Conservation (phyloP, 495 filamentous ascomycete genomes). For the Penicillium arizonense region DNA sequence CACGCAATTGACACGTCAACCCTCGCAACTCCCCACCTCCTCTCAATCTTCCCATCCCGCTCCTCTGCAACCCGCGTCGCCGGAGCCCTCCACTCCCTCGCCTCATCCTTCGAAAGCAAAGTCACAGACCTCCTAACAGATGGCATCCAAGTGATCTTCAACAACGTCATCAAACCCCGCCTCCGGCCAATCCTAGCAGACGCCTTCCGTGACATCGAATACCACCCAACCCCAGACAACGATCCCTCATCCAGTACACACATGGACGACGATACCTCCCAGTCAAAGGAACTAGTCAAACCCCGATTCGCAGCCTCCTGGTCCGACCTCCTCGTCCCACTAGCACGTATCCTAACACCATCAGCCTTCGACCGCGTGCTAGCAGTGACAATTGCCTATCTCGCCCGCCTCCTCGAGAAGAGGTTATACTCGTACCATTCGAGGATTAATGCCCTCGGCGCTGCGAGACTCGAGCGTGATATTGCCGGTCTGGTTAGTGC, state of each 20-base stretch:
- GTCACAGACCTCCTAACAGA: slow-evolving; percentile 78
- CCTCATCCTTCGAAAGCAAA: slow-evolving; percentile 70
- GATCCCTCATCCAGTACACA: slow-evolving; percentile 27
- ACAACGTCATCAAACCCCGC: slow-evolving; percentile 81
- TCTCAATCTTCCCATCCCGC: slow-evolving; percentile 72
- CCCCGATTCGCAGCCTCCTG: slow-evolving; percentile 76
- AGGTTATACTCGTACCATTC: slow-evolving; percentile 82
- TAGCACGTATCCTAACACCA: slow-evolving; percentile 80
- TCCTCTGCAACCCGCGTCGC: slow-evolving; percentile 67
- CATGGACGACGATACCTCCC: slow-evolving; percentile 29
- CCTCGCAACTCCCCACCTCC: slow-evolving; percentile 38
- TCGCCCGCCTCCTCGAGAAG: slow-evolving; percentile 82
- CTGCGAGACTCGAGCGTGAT: slow-evolving; percentile 85
- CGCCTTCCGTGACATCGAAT: slow-evolving; percentile 89
- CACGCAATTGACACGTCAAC: slow-evolving; percentile 3
- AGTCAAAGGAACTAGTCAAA: slow-evolving; percentile 59
- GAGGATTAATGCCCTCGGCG: slow-evolving; percentile 77
- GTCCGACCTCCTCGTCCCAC: slow-evolving; percentile 78
- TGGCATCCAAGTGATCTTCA: slow-evolving; percentile 79
- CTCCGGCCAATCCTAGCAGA: slow-evolving; percentile 83
- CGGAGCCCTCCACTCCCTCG: slow-evolving; percentile 64
- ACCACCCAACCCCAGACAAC: slow-evolving; percentile 52
- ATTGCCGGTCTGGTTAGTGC: slow-evolving; percentile 74
- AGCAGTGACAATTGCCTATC: slow-evolving; percentile 66
- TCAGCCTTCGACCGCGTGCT: slow-evolving; percentile 69